Percentiles rank a stretch among this genome's conserved stretches.
phyloP scores from a whole-genome alignment of 2,329 filamentous ascomycete genomes.

The Myrmaecium sp. region DNA sequence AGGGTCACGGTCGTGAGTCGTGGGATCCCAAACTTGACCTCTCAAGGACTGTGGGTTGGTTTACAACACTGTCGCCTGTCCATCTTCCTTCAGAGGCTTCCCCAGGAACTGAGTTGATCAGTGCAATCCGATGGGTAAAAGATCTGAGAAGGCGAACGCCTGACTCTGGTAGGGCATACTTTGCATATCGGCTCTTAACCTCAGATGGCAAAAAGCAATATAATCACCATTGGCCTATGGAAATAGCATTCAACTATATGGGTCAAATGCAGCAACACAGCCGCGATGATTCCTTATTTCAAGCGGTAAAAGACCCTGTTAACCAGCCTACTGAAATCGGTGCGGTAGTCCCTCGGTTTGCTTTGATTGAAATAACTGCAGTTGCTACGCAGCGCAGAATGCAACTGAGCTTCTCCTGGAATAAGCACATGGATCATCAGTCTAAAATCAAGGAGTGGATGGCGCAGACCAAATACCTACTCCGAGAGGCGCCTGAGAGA shows the following conservation, averaged over 20 bases:
- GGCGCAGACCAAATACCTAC: slow-evolving; percentile 15
- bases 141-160: slow-evolving; percentile 15
- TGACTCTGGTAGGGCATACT: slow-evolving; percentile 17
- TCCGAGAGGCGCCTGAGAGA: no score
- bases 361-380: slow-evolving; percentile 16
- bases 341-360: slow-evolving; percentile 12
- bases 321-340: slow-evolving; percentile 10
- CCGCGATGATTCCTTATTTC: slow-evolving; percentile 13
- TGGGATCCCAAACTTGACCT: slow-evolving; percentile 30
- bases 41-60: slow-evolving; percentile 34
- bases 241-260: slow-evolving; percentile 17
- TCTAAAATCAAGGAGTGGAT: slow-evolving; percentile 14
- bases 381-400: slow-evolving; percentile 14
- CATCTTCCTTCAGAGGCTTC: slow-evolving; percentile 10
- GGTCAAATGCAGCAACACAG: slow-evolving; percentile 15
- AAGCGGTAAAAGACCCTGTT: slow-evolving; percentile 7
- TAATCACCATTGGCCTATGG: slow-evolving; percentile 16
- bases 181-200: slow-evolving; percentile 12
- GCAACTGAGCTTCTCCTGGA: slow-evolving; percentile 16
- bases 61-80: slow-evolving; percentile 24
- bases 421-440: slow-evolving; percentile 15
- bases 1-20: slow-evolving; percentile 31
- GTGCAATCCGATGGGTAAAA: slow-evolving; percentile 17
- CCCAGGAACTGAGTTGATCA: slow-evolving; percentile 14
- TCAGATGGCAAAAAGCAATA: slow-evolving; percentile 12